These are phyloP conservation scores for Endogone sp. DNA, from an alignment of 192 early-diverging fungal species.

Conservation along the genomic window DNA sequence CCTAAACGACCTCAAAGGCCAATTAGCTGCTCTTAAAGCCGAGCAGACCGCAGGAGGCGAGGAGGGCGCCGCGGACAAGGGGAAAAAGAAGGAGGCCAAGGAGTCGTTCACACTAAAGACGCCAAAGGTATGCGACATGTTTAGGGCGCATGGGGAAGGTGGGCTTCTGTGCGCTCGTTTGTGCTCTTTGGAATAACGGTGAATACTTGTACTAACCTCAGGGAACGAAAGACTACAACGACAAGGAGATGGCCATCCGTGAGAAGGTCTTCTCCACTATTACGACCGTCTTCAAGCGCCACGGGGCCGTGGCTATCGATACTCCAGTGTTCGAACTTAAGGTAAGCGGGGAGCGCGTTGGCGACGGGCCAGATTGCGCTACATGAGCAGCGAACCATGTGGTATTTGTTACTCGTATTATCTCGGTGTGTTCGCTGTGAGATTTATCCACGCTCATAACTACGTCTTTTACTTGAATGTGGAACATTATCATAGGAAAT, in stretches of 20 bases:
- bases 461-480: not conserved
- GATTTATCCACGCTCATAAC: too few species aligned
- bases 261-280: conserved; percentile 90
- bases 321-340: conserved; percentile 98
- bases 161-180: not conserved
- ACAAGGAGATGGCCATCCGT: conserved; percentile 97
- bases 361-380: too few species aligned
- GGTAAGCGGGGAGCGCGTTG: too few species aligned
- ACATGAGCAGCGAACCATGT: too few species aligned
- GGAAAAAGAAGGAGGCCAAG: conserved; percentile 42
- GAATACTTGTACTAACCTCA: conserved; percentile 14
- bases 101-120: conserved; percentile 64
- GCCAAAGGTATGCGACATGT: conserved; percentile 57
- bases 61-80: conserved; percentile 14
- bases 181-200: not conserved
- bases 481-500: conserved; percentile 67
- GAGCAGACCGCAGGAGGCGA: conserved; percentile 14
- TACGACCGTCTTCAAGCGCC: conserved; percentile 84
- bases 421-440: too few species aligned
- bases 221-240: conserved; percentile 94
- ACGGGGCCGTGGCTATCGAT: conserved; percentile 98
- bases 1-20: conserved; percentile 58
- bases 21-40: conserved; percentile 41
- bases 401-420: too few species aligned
- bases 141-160: not conserved